A percentile compares a stretch with the other conserved stretches of the same genome.
phyloP scores from a whole-genome alignment of 2,329 filamentous ascomycete genomes.

The Ophiostoma perfectum region DNA sequence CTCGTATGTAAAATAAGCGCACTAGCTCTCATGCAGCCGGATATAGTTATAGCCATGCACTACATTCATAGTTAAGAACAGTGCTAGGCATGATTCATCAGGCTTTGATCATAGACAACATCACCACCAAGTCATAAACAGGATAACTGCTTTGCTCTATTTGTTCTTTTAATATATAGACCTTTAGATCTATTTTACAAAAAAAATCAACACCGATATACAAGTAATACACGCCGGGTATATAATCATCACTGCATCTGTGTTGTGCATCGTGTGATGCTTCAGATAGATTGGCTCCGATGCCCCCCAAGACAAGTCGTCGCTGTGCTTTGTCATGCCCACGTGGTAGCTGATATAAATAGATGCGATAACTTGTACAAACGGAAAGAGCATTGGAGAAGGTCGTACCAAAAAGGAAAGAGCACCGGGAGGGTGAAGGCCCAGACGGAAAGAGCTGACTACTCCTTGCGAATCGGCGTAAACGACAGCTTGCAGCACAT shows the following conservation, averaged over 20 bases:
- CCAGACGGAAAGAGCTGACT: background rate
- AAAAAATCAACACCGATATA: background rate
- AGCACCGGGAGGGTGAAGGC: background rate
- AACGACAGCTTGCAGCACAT: conserved; percentile 14
- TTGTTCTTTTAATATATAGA: background rate
- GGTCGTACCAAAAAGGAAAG: background rate
- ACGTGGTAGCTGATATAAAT: background rate
- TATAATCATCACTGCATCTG: background rate
- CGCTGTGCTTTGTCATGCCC: conserved; percentile 2
- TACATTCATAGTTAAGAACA: no score
- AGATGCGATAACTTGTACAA: background rate
- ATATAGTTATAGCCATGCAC: no score
- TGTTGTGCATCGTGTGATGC: conserved; percentile 6
- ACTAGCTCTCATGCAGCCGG: no score
- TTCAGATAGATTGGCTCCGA: background rate
- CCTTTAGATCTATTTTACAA: background rate
- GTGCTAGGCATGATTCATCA: no score
- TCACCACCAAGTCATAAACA: background rate
- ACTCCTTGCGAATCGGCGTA: background rate
- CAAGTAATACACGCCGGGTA: background rate
- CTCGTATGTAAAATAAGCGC: no score
- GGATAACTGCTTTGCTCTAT: background rate
- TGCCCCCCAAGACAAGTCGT: background rate
- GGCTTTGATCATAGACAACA: background rate
- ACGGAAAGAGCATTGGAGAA: background rate